Conservation (phyloP, 192 early-diverging fungal genomes). For the Mortierella hygrophila region DNA sequence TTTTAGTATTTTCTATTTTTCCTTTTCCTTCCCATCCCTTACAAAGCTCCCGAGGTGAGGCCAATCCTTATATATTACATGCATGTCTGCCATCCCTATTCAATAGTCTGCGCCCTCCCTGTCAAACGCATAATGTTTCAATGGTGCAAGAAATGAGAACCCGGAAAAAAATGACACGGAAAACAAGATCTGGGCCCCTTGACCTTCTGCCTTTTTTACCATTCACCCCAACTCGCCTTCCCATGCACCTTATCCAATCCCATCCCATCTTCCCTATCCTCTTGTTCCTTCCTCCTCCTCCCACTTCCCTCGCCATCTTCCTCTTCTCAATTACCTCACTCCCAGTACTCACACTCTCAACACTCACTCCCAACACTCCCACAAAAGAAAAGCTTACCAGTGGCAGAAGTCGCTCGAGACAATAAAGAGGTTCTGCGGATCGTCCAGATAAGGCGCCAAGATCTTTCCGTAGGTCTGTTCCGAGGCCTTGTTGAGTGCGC, state of each 20-base stretch:
- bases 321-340: too few relatives aligned
- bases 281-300: not conserved
- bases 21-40: not conserved
- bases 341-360: not conserved
- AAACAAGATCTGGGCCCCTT: too few relatives aligned
- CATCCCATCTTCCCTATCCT: not conserved
- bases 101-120: not conserved
- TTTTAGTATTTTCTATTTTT: conserved; percentile 16
- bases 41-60: not conserved
- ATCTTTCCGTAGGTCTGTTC: conserved; percentile 80
- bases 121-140: not conserved
- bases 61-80: not conserved
- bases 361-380: not conserved
- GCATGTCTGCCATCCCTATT: not conserved
- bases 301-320: not conserved
- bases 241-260: not conserved
- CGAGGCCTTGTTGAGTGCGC: conserved; percentile 68
- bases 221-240: not conserved
- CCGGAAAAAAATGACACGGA: not conserved
- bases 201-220: too few relatives aligned
- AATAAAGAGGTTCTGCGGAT: conserved; percentile 85
- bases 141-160: not conserved
- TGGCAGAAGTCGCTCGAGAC: conserved; percentile 99
- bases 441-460: conserved; percentile 79
- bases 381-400: conserved; percentile 66